These are phyloP conservation scores for Neurospora sp. DNA, from an alignment of 2,329 filamentous ascomycete genomes.

Conservation along the genomic window DNA sequence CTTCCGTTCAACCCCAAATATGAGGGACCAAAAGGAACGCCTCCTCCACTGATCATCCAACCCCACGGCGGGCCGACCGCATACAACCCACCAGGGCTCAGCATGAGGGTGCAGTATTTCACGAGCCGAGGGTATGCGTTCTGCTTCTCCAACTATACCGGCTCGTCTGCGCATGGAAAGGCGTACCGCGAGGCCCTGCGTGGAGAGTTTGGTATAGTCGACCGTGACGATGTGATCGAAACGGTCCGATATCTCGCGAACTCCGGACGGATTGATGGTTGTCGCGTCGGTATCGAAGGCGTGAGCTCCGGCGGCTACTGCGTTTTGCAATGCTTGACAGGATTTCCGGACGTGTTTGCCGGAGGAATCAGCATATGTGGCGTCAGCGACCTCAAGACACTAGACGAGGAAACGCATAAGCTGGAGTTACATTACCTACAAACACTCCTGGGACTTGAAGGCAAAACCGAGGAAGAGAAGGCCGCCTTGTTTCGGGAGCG, in stretches of 20 bases:
- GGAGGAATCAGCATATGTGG: constrained; percentile 40
- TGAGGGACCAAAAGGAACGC: constrained; percentile 23
- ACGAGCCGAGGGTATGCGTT: constrained; percentile 44
- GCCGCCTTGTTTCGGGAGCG: constrained; percentile 30
- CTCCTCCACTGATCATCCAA: constrained; percentile 39
- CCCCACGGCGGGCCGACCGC: constrained; percentile 43
- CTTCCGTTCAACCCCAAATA: constrained; percentile 37
- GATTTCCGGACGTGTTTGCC: constrained; percentile 35
- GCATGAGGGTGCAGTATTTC: constrained; percentile 38
- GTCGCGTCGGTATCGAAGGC: constrained; percentile 37
- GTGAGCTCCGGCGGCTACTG: constrained; percentile 44
- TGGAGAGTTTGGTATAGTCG: constrained; percentile 39
- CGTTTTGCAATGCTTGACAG: constrained; percentile 37
- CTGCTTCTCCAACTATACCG: constrained; percentile 40
- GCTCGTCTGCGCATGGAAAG: constrained; percentile 40
- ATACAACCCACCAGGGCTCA: constrained; percentile 31
- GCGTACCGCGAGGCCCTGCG: constrained; percentile 39
- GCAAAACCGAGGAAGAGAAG: constrained; percentile 28
- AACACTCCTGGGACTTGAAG: constrained; percentile 29
- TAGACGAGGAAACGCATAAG: constrained; percentile 42
- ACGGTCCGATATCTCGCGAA: constrained; percentile 31
- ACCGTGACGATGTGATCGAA: constrained; percentile 39
- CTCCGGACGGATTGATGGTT: constrained; percentile 25
- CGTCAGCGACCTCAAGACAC: constrained; percentile 37
- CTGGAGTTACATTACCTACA: constrained; percentile 44